Evolutionary conservation across 176 grass and related monocot genomes (phyloP), one percentile per base, ranked within the genome.

Genomic region (Cocos nucifera): DNA sequence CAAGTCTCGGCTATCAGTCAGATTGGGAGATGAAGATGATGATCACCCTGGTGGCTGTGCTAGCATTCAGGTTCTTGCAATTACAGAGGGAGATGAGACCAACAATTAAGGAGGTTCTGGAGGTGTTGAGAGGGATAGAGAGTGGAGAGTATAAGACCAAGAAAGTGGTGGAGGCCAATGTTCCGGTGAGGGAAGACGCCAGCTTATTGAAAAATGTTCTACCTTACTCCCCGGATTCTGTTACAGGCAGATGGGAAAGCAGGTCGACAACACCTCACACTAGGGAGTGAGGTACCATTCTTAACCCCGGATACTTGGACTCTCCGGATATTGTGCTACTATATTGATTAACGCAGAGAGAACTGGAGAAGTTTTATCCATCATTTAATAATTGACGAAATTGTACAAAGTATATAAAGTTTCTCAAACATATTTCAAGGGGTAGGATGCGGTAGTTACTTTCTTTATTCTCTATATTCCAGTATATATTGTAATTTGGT

Each of bases 61-160:
- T 65, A n/a, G 77, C 83, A 1, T 84, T 86, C 59, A 63, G 73
- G 59, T 86, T 77, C 59, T 51, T 86, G 54, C 83, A 86, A 64
- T 67, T 49, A 5, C 73, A 86, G 63, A 68, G 75, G 69, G 83
- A 86, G 3, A 73, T 77, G 1, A 63, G 83, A 63, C 83, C 83
- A 35, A 54, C 69, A 2, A 81, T 77, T 19, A 56, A 32, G 0
- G 83, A 86, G 77, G 77, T 81, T 0, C 8, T 86, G 18, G 54
- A 57, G 1, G 64, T 62, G 73, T 63, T 85, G 49, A 61, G 59
- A 2, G 73, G 53, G 9, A 63, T 64, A 0, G 72, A 56, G 63
- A 54, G 22, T 14, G 3, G 56, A 22, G 0, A 25, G 24, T 25
- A 25, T 4, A 25, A 25, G 24, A 25, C 24, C 3, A 2, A 25